These are phyloP conservation scores for Corymbia citriodora DNA, from an alignment of 441 rosid genomes.

Conservation along the genomic window DNA sequence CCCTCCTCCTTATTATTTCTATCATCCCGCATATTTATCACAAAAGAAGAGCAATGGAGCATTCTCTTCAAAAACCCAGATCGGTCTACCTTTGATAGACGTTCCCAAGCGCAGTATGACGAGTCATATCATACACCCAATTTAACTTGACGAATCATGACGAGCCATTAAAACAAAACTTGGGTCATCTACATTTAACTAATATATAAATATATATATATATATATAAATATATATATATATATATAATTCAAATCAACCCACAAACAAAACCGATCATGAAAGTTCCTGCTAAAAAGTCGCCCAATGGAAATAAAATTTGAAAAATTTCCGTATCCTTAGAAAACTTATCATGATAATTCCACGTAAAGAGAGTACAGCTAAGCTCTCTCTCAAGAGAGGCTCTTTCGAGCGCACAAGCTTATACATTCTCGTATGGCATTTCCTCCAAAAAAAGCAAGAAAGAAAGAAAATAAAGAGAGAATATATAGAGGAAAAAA, in stretches of 20 bases:
- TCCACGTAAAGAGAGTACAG: slow-evolving; percentile 13
- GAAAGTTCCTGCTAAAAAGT: not conserved
- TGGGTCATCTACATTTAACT: not conserved
- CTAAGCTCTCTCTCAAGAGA: not conserved
- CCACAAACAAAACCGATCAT: not conserved
- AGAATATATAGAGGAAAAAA: slow-evolving; percentile 6
- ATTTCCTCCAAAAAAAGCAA: not conserved
- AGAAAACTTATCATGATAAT: slow-evolving; percentile 5
- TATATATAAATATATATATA: not conserved
- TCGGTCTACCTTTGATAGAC: too few relatives aligned
- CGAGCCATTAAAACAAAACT: not conserved
- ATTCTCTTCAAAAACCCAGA: too few relatives aligned
- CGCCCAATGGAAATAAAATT: not conserved
- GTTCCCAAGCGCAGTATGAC: too few relatives aligned
- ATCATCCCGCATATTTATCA: too few relatives aligned
- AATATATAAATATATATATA: not conserved
- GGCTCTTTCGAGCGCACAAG: not conserved
- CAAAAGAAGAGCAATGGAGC: too few relatives aligned
- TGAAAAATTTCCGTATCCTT: slow-evolving; percentile 1
- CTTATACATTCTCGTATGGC: not conserved
- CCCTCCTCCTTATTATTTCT: too few relatives aligned
- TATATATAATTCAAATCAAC: not conserved
- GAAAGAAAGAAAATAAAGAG: not conserved
- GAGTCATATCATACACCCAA: not conserved
- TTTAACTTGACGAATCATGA: not conserved